phyloP scores from a whole-genome alignment of 192 early-diverging fungal species.

The Coemansia sp. region DNA sequence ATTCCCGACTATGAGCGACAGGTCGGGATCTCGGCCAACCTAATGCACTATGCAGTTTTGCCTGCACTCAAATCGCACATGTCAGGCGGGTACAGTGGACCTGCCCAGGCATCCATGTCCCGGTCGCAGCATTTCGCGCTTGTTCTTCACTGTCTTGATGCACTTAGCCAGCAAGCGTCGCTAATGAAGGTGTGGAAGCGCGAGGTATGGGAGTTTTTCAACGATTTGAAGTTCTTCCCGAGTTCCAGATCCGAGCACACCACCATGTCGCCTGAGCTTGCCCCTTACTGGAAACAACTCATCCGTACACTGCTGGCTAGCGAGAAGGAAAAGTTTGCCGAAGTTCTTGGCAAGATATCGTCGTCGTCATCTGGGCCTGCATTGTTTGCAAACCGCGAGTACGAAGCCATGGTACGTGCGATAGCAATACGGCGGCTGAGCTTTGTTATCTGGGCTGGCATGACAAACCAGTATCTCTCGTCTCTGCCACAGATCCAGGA shows the following conservation, averaged over 20 bases:
- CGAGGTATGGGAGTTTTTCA: slow-evolving; percentile 54
- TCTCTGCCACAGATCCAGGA: slow-evolving; percentile 82
- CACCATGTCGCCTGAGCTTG: slow-evolving; percentile 36
- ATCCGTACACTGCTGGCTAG: slow-evolving; percentile 67
- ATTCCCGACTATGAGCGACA: slow-evolving; percentile 76
- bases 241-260: slow-evolving; percentile 18
- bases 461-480: slow-evolving; percentile 73
- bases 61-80: slow-evolving; percentile 66
- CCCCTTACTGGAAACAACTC: slow-evolving; percentile 67
- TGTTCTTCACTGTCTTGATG: slow-evolving; percentile 33
- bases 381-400: slow-evolving; percentile 81
- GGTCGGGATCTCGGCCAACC: slow-evolving; percentile 61
- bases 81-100: slow-evolving; percentile 49
- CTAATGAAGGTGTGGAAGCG: slow-evolving; percentile 50
- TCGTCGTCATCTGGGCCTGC: slow-evolving; percentile 61
- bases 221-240: slow-evolving; percentile 51
- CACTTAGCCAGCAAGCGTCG: slow-evolving; percentile 41
- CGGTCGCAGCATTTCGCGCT: slow-evolving; percentile 40
- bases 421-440: slow-evolving; percentile 74
- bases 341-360: slow-evolving; percentile 72
- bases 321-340: slow-evolving; percentile 77
- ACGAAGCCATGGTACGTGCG: slow-evolving; percentile 70
- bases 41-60: slow-evolving; percentile 81
- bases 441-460: slow-evolving; percentile 75
- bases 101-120: slow-evolving; percentile 29